Evolutionary conservation across 2,329 filamentous ascomycete species (phyloP), one percentile per base, ranked within the genome.

Genomic region (Akanthomyces lecanii): DNA sequence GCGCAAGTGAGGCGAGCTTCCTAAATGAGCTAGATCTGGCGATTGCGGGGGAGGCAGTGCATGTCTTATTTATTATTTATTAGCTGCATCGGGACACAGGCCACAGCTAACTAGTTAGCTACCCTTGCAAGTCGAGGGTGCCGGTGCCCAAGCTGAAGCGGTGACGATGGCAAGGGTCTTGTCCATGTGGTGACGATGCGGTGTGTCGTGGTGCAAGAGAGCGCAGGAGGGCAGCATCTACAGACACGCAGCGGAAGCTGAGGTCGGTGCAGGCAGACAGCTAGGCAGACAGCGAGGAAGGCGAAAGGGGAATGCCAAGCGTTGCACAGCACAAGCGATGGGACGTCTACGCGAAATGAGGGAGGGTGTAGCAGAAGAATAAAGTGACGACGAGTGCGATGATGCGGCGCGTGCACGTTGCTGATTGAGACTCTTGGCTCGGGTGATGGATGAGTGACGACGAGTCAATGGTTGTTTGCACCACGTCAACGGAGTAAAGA

Each of bases 1-100:
- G 25, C n/a, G 7, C 23, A 52, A 11, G 23, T 28, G 14, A 48
- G 23, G 8, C 28, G 59, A 36, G 59, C 28, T 54, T 38, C 51
- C 42, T 16, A 55, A 55, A 56, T 16, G 33, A 40, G 47, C 45
- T 50, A 62, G 60, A 55, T 48, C 33, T 55, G 40, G 42, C 59
- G 59, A 61, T 61, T 62, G 60, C 14, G 60, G 60, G 60, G 60
- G 60, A 62, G 60, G 60, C 60, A 38, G 60, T 62, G 60, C 60
- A 62, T 55, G 51, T 48, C 38, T 55, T 55, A 36, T 30, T 11
- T 51, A n/a, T 48, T 30, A 55, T 44, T 23, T 40, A 47, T 61
- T 23, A 42, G 57, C 25, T 30, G 47, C 58, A 53, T 42, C 21
- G 33, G 57, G 52, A 18, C 28, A n/a, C 21, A 21, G n/a, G 33